A percentile compares a stretch with the other conserved stretches of the same genome.
Evolutionary conservation across 2,329 filamentous ascomycete species (phyloP).

Genomic region (Colletotrichum plurivorum): DNA sequence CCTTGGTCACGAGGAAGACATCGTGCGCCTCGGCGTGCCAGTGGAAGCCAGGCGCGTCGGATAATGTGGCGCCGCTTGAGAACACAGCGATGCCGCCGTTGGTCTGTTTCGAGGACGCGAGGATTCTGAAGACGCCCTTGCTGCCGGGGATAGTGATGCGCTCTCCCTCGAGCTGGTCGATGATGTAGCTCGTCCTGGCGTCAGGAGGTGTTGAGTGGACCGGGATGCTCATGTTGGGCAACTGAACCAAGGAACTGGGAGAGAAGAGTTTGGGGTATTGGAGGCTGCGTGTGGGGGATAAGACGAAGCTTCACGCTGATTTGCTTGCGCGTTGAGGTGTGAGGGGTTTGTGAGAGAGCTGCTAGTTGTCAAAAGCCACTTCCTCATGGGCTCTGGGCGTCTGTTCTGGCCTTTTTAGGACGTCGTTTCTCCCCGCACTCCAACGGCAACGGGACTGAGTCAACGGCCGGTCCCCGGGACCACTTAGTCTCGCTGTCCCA

Average conservation of each 20-base stretch:
- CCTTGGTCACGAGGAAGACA: slow-evolving; percentile 69
- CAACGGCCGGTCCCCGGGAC: slow-evolving; percentile 10
- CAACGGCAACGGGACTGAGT: background rate
- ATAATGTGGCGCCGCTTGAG: slow-evolving; percentile 61
- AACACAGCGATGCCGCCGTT: slow-evolving; percentile 66
- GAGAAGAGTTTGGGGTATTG: background rate
- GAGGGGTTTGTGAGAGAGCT: background rate
- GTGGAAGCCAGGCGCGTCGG: slow-evolving; percentile 67
- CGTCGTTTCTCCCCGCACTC: slow-evolving; percentile 17
- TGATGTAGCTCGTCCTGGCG: slow-evolving; percentile 58
- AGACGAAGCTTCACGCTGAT: slow-evolving; percentile 5
- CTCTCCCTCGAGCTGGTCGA: slow-evolving; percentile 65
- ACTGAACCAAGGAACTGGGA: background rate
- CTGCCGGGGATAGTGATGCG: slow-evolving; percentile 66
- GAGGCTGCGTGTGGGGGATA: slow-evolving; percentile 7
- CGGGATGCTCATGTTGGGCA: slow-evolving; percentile 49
- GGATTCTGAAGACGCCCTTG: slow-evolving; percentile 64
- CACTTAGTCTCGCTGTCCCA: slow-evolving; percentile 1
- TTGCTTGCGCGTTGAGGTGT: slow-evolving; percentile 6
- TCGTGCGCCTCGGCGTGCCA: slow-evolving; percentile 71
- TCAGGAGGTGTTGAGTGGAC: slow-evolving; percentile 52
- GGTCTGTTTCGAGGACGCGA: slow-evolving; percentile 66
- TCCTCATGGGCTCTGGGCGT: background rate
- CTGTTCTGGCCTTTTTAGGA: slow-evolving; percentile 30
- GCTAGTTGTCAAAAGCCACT: background rate